Evolutionary conservation across 106 monocot species (phyloP).

Genomic region (Dendrobium huoshanense): DNA sequence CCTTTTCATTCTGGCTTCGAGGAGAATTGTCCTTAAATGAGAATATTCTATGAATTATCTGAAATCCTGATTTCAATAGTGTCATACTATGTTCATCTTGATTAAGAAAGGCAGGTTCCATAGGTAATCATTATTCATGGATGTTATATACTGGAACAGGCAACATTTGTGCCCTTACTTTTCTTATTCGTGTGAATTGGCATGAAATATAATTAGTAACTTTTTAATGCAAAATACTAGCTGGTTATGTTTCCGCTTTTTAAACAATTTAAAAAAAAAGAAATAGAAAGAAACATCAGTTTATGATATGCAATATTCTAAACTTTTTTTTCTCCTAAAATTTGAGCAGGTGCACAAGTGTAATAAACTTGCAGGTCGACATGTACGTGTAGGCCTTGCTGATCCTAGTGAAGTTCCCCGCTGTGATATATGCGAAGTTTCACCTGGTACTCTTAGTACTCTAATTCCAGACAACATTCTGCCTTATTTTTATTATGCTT

Average conservation of each 20-base stretch:
- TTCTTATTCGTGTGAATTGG: too few species aligned
- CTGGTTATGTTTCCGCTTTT: neutral
- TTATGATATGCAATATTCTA: neutral
- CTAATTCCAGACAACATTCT: neutral
- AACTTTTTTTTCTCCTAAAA: neutral
- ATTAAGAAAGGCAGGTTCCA: neutral
- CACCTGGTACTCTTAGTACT: slow-evolving; percentile 50
- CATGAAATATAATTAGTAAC: too few species aligned
- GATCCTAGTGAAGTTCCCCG: slow-evolving; percentile 67
- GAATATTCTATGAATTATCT: neutral
- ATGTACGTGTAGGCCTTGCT: slow-evolving; percentile 89
- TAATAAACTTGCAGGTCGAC: slow-evolving; percentile 94
- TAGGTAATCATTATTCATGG: neutral
- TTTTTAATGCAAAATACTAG: too few species aligned
- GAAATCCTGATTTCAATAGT: neutral
- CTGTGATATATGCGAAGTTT: slow-evolving; percentile 94
- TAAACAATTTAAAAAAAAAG: neutral
- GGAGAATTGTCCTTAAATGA: neutral
- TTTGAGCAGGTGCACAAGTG: slow-evolving; percentile 79
- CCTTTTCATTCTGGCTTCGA: neutral
- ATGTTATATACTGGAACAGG: neutral
- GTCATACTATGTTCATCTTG: neutral
- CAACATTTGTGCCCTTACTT: neutral
- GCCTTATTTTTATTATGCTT: neutral
- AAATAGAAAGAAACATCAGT: neutral